A percentile compares a stretch with the other conserved stretches of the same genome.
These are phyloP conservation scores for Yarrowia sp. DNA, from an alignment of 805 yeast genomes.

Conservation along the genomic window DNA sequence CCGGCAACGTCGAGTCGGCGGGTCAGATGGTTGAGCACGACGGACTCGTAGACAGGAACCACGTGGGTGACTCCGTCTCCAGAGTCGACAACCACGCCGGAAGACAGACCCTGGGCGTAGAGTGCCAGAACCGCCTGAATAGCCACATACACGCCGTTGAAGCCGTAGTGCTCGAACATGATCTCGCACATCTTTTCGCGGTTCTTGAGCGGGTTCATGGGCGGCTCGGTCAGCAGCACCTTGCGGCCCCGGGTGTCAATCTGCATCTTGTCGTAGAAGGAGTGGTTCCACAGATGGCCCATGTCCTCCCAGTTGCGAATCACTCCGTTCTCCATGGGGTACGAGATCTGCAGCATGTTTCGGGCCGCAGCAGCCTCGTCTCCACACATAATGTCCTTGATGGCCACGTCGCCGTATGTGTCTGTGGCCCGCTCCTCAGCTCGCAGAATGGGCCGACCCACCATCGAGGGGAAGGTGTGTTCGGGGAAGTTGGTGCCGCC, in stretches of 20 bases:
- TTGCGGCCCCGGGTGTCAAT: conserved; percentile 71
- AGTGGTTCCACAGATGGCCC: conserved; percentile 98
- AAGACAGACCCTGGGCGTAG: conserved; percentile 93
- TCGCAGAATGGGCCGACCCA: conserved; percentile 93
- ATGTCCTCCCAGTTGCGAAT: conserved; percentile 98
- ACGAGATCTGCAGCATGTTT: conserved; percentile 85
- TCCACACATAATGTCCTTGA: conserved; percentile 97
- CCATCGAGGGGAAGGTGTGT: conserved; percentile 93
- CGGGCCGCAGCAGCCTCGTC: conserved; percentile 90
- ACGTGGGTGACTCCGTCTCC: conserved; percentile 99
- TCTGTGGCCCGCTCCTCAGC: conserved; percentile 88
- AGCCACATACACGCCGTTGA: conserved; percentile 92
- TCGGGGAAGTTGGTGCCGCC: conserved; percentile 98
- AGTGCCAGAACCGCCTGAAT: conserved; percentile 97
- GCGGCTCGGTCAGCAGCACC: conserved; percentile 92
- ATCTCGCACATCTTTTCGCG: conserved; percentile 89
- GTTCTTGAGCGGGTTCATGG: conserved; percentile 91
- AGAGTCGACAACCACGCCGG: conserved; percentile 97
- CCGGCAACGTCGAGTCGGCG: conserved; percentile 96
- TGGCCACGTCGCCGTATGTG: conserved; percentile 48
- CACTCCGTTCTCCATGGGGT: conserved; percentile 98
- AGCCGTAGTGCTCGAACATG: conserved; percentile 86
- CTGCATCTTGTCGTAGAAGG: conserved; percentile 87
- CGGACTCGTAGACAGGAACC: conserved; percentile 96
- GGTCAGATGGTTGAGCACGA: conserved; percentile 91